These are phyloP conservation scores for Umbelopsis sp. DNA, from an alignment of 192 early-diverging fungal genomes.

Conservation along the genomic window DNA sequence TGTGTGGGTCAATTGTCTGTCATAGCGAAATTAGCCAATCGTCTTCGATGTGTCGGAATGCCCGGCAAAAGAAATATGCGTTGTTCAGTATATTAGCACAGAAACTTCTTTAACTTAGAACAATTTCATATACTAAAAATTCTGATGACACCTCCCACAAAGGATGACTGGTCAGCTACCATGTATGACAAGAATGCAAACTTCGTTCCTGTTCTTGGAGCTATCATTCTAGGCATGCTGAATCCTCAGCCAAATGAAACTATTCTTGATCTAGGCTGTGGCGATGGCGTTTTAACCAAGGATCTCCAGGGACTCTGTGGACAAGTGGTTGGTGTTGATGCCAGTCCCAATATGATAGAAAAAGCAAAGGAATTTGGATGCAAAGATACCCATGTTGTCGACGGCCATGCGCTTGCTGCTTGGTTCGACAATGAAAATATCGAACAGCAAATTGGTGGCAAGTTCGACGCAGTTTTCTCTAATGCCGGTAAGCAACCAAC, in stretches of 20 bases:
- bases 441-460: constrained; percentile 27
- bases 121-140: not conserved
- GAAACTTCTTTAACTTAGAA: no score
- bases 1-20: not conserved
- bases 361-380: constrained; percentile 38
- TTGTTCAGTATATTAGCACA: not conserved
- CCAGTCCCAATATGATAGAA: constrained; percentile 60
- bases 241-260: constrained; percentile 49
- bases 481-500: constrained; percentile 52
- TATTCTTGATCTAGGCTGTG: constrained; percentile 73
- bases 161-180: constrained; percentile 53
- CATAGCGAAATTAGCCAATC: constrained; percentile 6
- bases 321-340: constrained; percentile 62
- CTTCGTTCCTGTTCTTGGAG: constrained; percentile 57
- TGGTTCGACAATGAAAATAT: constrained; percentile 40
- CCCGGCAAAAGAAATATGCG: constrained; percentile 16
- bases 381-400: constrained; percentile 49
- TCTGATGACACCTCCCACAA: not conserved
- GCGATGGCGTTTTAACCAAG: constrained; percentile 62
- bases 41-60: not conserved
- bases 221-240: constrained; percentile 52
- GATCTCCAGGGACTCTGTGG: constrained; percentile 46
- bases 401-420: constrained; percentile 51
- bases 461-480: constrained; percentile 71
- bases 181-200: constrained; percentile 55